Evolutionary conservation across 192 early-diverging fungal species (phyloP), one percentile per base, ranked within the genome.

Genomic region (Paraglomus occultum): DNA sequence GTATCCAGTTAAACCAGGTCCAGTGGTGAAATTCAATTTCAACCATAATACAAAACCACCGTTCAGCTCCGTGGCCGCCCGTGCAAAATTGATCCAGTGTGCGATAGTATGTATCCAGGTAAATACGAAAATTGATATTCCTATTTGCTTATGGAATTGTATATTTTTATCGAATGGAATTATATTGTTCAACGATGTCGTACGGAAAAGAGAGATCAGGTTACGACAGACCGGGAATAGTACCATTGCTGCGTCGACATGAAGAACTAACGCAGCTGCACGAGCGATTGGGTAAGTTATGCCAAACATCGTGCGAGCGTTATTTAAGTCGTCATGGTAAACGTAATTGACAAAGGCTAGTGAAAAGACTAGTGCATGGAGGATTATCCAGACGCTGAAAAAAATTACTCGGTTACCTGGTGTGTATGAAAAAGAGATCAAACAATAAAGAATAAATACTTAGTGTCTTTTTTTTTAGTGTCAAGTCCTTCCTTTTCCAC

Each of bases 101-200:
- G 83, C 82, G 4, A 83, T 79, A 17, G 72, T 71, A 74, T 95
- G 93, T 0, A 92, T 84, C 59, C 83, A 75, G 10, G 92, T 79
- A 74, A 93, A 94, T 23, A 93, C 79, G 5, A 91, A 79, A 15
- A 94, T 90, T 14, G 84, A 89, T 80, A 85, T 92, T 14, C 85
- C 92, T 47, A 94, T 84, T 11, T 84, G 74, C 76, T 91, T 92
- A 78, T 94, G 91, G 70, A 94, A 93, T 51, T 88, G 77, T 64
- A 91, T 84, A 68, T 89, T 92, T 70, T 91, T 88, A 78, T 94
- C 92, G 72, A 94, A 93, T 5, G 92, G 92, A 11, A 95, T 84
- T 45, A 91, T 79, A n/a, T 85, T 78, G 64, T 83, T 87, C 48
- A 94, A 77, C 61, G 89, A 87, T 22, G 93, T 93, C 1, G 82